phyloP scores from a whole-genome alignment of 306 rosid genomes.

The Pyrus bretschneideri region DNA sequence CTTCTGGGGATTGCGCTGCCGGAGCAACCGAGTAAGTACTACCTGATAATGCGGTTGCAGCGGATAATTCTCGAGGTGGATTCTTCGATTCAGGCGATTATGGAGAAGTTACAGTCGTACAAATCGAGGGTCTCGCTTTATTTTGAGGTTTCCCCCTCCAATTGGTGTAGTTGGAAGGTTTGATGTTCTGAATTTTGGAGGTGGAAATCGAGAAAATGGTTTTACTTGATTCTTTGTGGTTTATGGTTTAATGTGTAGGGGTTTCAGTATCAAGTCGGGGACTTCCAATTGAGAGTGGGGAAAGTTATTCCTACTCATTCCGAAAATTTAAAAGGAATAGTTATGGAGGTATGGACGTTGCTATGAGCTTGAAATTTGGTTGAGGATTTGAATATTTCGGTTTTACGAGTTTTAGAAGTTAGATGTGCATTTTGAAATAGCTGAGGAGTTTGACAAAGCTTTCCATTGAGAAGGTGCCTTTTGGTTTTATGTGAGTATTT shows the following conservation, averaged over 20 bases:
- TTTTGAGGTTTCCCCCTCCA: slow-evolving; percentile 48
- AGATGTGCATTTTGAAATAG: not conserved
- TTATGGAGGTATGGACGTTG: slow-evolving; percentile 58
- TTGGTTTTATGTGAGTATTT: not conserved
- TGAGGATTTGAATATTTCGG: not conserved
- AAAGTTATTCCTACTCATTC: slow-evolving; percentile 72
- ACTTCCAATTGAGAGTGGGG: slow-evolving; percentile 70
- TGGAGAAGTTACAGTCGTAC: slow-evolving; percentile 95
- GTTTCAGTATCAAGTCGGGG: slow-evolving; percentile 69
- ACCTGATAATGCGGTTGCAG: slow-evolving; percentile 64
- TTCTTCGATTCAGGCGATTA: slow-evolving; percentile 61
- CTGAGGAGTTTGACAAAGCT: not conserved
- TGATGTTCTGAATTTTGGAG: not conserved
- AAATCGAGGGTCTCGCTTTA: slow-evolving; percentile 62
- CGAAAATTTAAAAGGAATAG: slow-evolving; percentile 78
- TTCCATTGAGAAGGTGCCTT: not conserved
- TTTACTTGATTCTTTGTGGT: not conserved
- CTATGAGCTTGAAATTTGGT: not conserved
- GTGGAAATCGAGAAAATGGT: not conserved
- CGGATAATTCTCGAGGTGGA: slow-evolving; percentile 75
- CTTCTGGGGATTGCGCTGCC: slow-evolving; percentile 63
- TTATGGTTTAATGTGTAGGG: slow-evolving; percentile 22
- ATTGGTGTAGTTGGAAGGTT: not conserved
- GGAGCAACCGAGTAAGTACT: slow-evolving; percentile 81
- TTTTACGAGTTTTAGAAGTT: not conserved